Conservation (phyloP, 2,329 filamentous ascomycete genomes). For the Sclerotinia nivalis region DNA sequence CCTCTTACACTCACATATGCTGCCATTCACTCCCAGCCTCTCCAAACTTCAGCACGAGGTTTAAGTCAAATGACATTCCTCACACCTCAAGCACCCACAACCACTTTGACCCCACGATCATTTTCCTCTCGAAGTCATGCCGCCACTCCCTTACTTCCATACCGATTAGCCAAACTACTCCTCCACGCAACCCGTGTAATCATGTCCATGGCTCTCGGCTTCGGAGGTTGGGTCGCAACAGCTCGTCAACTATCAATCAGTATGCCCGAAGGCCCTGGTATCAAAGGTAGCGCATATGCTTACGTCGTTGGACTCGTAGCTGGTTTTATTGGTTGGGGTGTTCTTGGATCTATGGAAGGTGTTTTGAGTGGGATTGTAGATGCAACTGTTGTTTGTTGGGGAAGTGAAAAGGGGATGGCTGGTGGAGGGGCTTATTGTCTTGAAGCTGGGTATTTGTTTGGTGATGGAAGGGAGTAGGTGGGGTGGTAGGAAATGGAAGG, state of each 20-base stretch:
- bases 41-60: constrained; percentile 75
- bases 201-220: constrained; percentile 86
- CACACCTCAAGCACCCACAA: constrained; percentile 70
- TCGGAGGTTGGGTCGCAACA: constrained; percentile 95
- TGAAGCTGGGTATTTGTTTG: constrained; percentile 87
- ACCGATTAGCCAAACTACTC: constrained; percentile 86
- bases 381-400: constrained; percentile 89
- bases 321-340: constrained; percentile 91
- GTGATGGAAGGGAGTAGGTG: constrained; percentile 58
- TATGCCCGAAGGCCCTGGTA: constrained; percentile 50
- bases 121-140: constrained; percentile 49
- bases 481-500: constrained; percentile 48
- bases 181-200: constrained; percentile 88
- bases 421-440: constrained; percentile 80
- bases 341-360: constrained; percentile 87
- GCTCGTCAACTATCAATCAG: constrained; percentile 72
- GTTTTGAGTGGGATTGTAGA: constrained; percentile 85
- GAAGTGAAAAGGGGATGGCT: constrained; percentile 75
- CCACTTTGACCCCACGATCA: constrained; percentile 62
- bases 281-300: constrained; percentile 84
- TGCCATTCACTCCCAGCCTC: constrained; percentile 85
- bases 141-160: constrained; percentile 69
- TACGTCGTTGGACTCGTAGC: constrained; percentile 93
- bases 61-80: constrained; percentile 82
- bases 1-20: constrained; percentile 90